Evolutionary conservation across 768 basidiomycete genomes (phyloP).

Genomic region (Holtermanniella nyarrowii): DNA sequence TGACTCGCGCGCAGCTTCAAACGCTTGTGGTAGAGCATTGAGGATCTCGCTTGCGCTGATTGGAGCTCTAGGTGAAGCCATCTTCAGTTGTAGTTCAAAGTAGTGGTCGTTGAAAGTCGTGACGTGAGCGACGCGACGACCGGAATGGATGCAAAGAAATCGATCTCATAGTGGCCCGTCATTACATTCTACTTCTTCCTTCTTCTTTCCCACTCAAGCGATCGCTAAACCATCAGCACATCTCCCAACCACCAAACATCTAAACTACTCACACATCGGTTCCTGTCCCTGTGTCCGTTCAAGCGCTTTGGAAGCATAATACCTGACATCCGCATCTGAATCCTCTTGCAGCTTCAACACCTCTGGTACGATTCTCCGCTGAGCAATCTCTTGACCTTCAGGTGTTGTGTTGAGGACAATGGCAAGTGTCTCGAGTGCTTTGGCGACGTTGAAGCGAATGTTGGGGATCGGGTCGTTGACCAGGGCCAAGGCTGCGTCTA

Average conservation of each 20-base stretch:
- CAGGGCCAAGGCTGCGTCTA: conserved; percentile 70
- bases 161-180: too few relatives aligned
- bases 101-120: not conserved
- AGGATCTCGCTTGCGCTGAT: conserved; percentile 25
- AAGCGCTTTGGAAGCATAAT: conserved; percentile 31
- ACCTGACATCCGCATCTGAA: conserved; percentile 83
- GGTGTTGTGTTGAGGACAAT: conserved; percentile 50
- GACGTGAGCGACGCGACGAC: too few relatives aligned
- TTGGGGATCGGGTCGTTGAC: conserved; percentile 90
- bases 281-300: conserved; percentile 30
- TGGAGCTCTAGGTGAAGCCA: conserved; percentile 21
- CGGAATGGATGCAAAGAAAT: too few relatives aligned
- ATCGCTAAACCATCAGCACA: not conserved
- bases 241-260: not conserved
- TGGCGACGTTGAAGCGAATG: conserved; percentile 97
- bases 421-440: conserved; percentile 82
- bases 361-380: conserved; percentile 64
- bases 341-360: conserved; percentile 81
- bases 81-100: not conserved
- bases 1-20: conserved; percentile 36
- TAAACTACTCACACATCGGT: conserved; percentile 27
- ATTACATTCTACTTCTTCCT: not conserved
- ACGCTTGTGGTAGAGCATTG: conserved; percentile 26
- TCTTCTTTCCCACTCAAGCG: not conserved
- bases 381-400: conserved; percentile 66